Base-by-base conservation (phyloP, 495 filamentous ascomycete species). In the Penicillium samsonianum region DNA sequence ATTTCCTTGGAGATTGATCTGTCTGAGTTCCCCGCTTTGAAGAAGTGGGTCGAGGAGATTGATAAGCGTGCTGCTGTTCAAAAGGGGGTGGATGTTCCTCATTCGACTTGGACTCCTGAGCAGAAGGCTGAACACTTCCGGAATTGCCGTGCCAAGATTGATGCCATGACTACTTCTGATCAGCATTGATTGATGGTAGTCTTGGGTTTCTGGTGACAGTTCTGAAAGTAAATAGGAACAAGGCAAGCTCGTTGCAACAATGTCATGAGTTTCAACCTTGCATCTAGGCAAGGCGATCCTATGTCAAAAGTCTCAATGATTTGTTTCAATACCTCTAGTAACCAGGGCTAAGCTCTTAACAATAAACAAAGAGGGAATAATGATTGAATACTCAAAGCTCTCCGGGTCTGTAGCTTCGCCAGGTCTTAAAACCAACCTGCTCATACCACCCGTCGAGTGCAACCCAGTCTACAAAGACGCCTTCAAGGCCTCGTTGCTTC, bases 381-480 rank as follows among this genome's bases (percentile, higher is more conserved):
- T 4, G 3, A 48, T 48, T 17, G 19, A 11, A 20, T 19, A 17
- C 26, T 53, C 50, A 65, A n/a, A 72, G 67, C 53, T 70, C 64
- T 0, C 73, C 76, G 3, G 69, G 66, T 28, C 72, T 61, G 62
- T 81, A 82, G 28, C 75, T 75, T 38, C 77, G 67, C 70, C 72
- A 76, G 9, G 65, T 65, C 55, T 68, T 45, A 58, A 80, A 81
- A 3, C 80, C 80, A 17, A 80, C 48, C 44, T 74, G 69, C 62
- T 80, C 79, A 64, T 82, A 82, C 64, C 73, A 82, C 9, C 75
- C 78, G 19, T 79, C 70, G 41, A 78, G 58, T 19, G 69, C 72
- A 17, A 81, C 79, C 75, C 76, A 80, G 48, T 82, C 80, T 33
- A 82, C 73, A 59, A 78, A 79, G 0, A 79, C 77, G 0, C 77